phyloP scores from a whole-genome alignment of 2,329 filamentous ascomycete species.

The Pseudogymnoascus sp. region DNA sequence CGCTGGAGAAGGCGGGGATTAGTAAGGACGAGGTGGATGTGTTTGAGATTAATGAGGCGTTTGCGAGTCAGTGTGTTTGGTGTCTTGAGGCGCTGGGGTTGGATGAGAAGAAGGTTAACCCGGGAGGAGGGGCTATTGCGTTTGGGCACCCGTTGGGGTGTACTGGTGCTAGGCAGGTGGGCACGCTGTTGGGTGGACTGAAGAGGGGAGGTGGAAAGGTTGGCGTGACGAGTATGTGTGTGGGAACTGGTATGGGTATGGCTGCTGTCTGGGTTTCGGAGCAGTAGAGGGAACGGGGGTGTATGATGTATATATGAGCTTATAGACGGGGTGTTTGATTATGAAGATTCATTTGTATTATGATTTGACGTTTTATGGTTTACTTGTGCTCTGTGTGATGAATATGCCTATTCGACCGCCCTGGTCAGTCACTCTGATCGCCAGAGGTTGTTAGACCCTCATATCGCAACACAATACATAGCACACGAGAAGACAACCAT shows the following conservation, averaged over 20 bases:
- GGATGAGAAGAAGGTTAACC: constrained; percentile 82
- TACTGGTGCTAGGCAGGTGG: constrained; percentile 88
- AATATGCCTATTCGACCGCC: too few relatives aligned
- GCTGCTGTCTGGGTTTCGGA: constrained; percentile 93
- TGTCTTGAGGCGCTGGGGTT: constrained; percentile 82
- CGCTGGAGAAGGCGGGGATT: constrained; percentile 79
- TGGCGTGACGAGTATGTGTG: constrained; percentile 91
- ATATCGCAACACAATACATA: too few relatives aligned
- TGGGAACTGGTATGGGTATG: constrained; percentile 97
- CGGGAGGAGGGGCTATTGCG: constrained; percentile 92
- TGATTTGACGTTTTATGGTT: neutral
- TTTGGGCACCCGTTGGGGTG: constrained; percentile 93
- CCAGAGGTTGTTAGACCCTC: too few relatives aligned
- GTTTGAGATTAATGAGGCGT: constrained; percentile 98
- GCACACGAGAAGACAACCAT: neutral
- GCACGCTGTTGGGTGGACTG: constrained; percentile 84
- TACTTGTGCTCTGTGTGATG: neutral
- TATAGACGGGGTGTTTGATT: neutral
- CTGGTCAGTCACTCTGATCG: too few relatives aligned
- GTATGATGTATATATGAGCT: neutral
- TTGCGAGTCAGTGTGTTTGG: constrained; percentile 90
- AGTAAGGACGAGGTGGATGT: constrained; percentile 88
- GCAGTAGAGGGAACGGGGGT: constrained; percentile 38
- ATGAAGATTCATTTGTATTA: neutral
- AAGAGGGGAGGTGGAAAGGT: constrained; percentile 75